A percentile compares a stretch with the other conserved stretches of the same genome.
These are phyloP conservation scores for Bacidia gigantensis DNA, from an alignment of 495 filamentous ascomycete species.

Conservation along the genomic window DNA sequence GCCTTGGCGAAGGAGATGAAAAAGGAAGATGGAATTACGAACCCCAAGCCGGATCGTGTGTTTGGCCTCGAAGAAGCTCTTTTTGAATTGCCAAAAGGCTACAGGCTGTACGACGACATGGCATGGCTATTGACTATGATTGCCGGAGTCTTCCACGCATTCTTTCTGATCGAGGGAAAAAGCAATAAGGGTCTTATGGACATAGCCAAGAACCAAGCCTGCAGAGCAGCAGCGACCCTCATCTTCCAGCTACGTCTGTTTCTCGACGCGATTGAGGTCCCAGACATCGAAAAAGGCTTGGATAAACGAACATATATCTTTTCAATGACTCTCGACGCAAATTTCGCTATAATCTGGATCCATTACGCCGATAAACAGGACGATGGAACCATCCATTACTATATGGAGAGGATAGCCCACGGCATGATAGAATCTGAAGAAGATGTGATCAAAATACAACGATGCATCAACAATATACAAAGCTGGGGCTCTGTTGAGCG, in stretches of 20 bases:
- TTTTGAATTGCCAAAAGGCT: background rate
- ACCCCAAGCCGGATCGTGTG: background rate
- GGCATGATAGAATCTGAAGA: background rate
- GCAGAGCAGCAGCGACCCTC: background rate
- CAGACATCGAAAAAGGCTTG: background rate
- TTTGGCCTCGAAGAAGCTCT: background rate
- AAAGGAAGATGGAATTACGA: background rate
- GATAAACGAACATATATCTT: background rate
- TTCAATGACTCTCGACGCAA: background rate
- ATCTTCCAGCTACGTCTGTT: background rate
- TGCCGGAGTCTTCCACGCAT: background rate
- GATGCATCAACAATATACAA: background rate
- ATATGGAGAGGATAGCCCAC: background rate
- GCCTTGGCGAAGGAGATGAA: background rate
- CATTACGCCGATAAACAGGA: background rate
- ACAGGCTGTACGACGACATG: background rate
- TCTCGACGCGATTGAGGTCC: background rate
- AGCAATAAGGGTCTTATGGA: background rate
- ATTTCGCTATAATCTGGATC: background rate
- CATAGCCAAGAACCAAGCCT: constrained; percentile 4
- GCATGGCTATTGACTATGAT: background rate
- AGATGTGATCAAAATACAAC: background rate
- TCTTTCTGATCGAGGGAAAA: constrained; percentile 4
- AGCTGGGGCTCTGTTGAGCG: background rate
- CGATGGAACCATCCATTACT: background rate